A percentile compares a stretch with the other conserved stretches of the same genome.
Conservation (phyloP, 805 yeast species). For the Candida manassasensis region DNA sequence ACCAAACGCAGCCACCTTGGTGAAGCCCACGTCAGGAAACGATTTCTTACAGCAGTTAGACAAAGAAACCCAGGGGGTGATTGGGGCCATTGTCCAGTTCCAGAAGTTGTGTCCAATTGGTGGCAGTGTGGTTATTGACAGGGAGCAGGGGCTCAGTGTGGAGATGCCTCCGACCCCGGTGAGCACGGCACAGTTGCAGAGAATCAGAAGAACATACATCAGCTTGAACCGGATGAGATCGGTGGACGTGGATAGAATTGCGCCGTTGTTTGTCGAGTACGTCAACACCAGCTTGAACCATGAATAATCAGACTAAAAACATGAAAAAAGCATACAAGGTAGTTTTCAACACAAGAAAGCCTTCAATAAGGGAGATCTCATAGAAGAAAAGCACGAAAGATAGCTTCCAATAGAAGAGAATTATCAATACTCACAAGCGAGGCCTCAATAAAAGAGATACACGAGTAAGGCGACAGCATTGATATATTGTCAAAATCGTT, state of each 20-base stretch:
- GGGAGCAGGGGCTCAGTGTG: conserved; percentile 42
- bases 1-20: conserved; percentile 80
- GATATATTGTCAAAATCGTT: too few species aligned
- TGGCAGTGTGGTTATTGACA: conserved; percentile 45
- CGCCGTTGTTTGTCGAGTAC: conserved; percentile 72
- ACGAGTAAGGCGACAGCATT: too few species aligned
- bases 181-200: conserved; percentile 72
- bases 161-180: conserved; percentile 60
- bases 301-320: too few species aligned
- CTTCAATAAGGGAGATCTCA: too few species aligned
- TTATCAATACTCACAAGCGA: too few species aligned
- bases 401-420: too few species aligned
- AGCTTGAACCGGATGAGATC: conserved; percentile 74
- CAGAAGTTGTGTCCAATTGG: conserved; percentile 51
- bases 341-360: too few species aligned
- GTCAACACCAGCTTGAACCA: conserved; percentile 55
- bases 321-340: too few species aligned
- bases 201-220: conserved; percentile 81
- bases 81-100: conserved; percentile 56
- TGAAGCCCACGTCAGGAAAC: conserved; percentile 74
- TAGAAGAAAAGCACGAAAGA: too few species aligned
- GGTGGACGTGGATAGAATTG: conserved; percentile 64
- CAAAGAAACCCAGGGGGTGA: conserved; percentile 59
- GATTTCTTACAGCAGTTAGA: conserved; percentile 79
- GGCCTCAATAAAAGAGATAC: too few species aligned